A percentile compares a stretch with the other conserved stretches of the same genome.
phyloP scores from a whole-genome alignment of 352 stramenopile species.

The Phytophthora aleatoria region DNA sequence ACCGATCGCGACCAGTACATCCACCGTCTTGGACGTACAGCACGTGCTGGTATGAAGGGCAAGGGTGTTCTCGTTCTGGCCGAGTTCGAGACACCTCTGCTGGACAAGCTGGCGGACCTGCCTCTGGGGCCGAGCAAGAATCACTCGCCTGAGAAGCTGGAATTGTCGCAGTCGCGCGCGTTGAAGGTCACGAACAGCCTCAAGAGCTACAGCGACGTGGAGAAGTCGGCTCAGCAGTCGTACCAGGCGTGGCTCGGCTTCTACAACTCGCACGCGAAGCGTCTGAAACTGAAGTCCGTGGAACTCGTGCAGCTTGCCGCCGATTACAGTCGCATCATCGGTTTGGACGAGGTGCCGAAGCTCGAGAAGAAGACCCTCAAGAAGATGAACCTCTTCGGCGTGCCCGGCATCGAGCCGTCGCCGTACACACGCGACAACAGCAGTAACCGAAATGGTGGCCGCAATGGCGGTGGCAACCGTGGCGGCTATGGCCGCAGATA shows the following conservation, averaged over 20 bases:
- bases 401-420: slow-evolving; percentile 64
- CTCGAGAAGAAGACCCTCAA: slow-evolving; percentile 88
- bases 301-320: slow-evolving; percentile 83
- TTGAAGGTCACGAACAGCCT: slow-evolving; percentile 45
- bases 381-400: slow-evolving; percentile 87
- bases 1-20: slow-evolving; percentile 95
- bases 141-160: slow-evolving; percentile 20
- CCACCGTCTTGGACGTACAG: slow-evolving; percentile 95
- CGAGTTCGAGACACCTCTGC: slow-evolving; percentile 82
- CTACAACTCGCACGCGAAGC: slow-evolving; percentile 88
- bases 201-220: slow-evolving; percentile 55
- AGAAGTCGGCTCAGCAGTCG: slow-evolving; percentile 83
- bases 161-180: slow-evolving; percentile 26
- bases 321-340: slow-evolving; percentile 56
- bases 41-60: slow-evolving; percentile 86
- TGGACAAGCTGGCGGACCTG: slow-evolving; percentile 74
- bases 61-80: slow-evolving; percentile 83
- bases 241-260: slow-evolving; percentile 96
- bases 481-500: slow-evolving; percentile 36
- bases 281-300: slow-evolving; percentile 44
- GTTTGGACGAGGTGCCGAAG: slow-evolving; percentile 68
- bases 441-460: slow-evolving; percentile 17
- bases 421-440: slow-evolving; percentile 43
- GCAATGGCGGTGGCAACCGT: slow-evolving; percentile 23
- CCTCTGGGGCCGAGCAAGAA: slow-evolving; percentile 47